phyloP scores from a whole-genome alignment of 1,139 yeast species.

The Debaryomycetaceae sp. region DNA sequence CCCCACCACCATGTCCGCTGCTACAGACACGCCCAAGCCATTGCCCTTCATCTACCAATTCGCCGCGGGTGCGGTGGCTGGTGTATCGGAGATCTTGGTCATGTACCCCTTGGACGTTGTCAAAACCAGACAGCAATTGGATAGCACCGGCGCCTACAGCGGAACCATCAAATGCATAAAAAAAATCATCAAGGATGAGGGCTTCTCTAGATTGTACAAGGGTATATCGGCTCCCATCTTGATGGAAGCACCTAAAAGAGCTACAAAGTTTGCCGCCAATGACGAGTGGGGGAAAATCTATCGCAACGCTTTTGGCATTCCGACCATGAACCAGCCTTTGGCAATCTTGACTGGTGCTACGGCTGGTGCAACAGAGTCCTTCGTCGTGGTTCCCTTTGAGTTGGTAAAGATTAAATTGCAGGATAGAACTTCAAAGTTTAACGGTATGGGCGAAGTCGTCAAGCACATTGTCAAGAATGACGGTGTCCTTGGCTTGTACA shows the following conservation, averaged over 20 bases:
- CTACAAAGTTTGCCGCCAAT: slow-evolving; percentile 96
- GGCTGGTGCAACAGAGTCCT: slow-evolving; percentile 95
- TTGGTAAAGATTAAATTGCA: slow-evolving; percentile 80
- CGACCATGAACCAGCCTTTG: slow-evolving; percentile 65
- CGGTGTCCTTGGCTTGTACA: slow-evolving; percentile 79
- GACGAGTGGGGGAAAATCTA: slow-evolving; percentile 94
- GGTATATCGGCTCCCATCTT: slow-evolving; percentile 94
- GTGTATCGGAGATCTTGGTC: slow-evolving; percentile 90
- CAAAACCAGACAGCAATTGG: slow-evolving; percentile 93
- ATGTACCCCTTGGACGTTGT: slow-evolving; percentile 98
- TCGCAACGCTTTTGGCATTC: slow-evolving; percentile 58
- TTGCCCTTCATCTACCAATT: slow-evolving; percentile 88
- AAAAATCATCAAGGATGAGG: slow-evolving; percentile 81
- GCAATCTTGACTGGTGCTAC: slow-evolving; percentile 94
- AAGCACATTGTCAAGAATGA: slow-evolving; percentile 58
- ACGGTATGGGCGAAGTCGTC: slow-evolving; percentile 79
- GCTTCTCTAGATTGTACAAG: slow-evolving; percentile 71
- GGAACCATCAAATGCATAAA: slow-evolving; percentile 79
- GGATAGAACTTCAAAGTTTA: slow-evolving; percentile 73
- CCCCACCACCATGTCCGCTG: neutral
- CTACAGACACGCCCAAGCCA: slow-evolving; percentile 15
- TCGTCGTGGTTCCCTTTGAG: slow-evolving; percentile 95
- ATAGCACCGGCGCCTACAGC: slow-evolving; percentile 53
- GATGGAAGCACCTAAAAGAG: slow-evolving; percentile 99
- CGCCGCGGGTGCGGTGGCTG: slow-evolving; percentile 93